phyloP scores from a whole-genome alignment of 139 green algal genomes.

The Chlorella sp. region DNA sequence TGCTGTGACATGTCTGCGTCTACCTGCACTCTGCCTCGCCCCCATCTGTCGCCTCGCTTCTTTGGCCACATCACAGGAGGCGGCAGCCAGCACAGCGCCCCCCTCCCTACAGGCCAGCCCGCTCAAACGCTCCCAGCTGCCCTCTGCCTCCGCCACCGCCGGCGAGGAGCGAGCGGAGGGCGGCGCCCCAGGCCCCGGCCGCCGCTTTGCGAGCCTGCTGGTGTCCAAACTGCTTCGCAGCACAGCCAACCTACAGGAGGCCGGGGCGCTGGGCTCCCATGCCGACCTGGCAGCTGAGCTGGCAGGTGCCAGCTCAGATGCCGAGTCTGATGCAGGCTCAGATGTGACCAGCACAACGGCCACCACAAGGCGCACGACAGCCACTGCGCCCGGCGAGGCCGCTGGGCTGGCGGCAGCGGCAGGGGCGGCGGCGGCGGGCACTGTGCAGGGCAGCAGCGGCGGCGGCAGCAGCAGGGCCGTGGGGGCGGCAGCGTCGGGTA shows the following conservation, averaged over 20 bases:
- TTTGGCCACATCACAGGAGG: too few relatives aligned
- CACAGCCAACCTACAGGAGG: slow-evolving; percentile 11
- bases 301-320: neutral
- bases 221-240: slow-evolving; percentile 36
- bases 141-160: neutral
- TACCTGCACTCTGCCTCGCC: too few relatives aligned
- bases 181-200: neutral
- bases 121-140: too few relatives aligned
- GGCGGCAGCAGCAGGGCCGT: neutral
- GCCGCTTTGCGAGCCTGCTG: slow-evolving; percentile 32
- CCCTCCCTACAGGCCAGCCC: too few relatives aligned
- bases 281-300: neutral
- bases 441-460: neutral
- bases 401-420: too few relatives aligned
- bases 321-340: neutral
- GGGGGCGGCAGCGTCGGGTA: neutral
- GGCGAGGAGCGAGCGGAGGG: neutral
- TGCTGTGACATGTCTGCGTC: too few relatives aligned
- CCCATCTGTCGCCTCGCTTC: too few relatives aligned
- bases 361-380: neutral
- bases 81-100: too few relatives aligned
- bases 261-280: neutral
- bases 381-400: neutral
- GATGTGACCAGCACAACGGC: neutral
- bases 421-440: too few relatives aligned